These are phyloP conservation scores for Lactarius evosmus DNA, from an alignment of 768 basidiomycete species.

Conservation along the genomic window DNA sequence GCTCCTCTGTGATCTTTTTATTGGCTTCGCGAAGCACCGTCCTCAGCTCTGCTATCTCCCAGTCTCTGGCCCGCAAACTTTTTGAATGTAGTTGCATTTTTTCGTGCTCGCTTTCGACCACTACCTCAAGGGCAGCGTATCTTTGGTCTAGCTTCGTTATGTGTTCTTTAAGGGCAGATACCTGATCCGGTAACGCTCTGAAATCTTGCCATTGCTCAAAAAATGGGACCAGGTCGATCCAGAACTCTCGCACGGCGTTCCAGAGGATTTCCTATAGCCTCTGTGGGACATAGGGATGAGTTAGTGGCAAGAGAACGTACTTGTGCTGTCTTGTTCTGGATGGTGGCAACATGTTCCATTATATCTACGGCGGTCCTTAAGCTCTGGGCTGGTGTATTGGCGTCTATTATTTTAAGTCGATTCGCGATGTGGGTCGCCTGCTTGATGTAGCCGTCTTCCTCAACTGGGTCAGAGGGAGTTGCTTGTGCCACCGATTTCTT, in stretches of 20 bases:
- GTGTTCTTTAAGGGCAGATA: neutral
- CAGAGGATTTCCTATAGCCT: slow-evolving; percentile 17
- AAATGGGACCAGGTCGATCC: slow-evolving; percentile 6
- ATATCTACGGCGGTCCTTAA: slow-evolving; percentile 14
- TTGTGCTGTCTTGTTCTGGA: slow-evolving; percentile 18
- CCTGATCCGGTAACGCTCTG: neutral
- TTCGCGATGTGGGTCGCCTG: slow-evolving; percentile 20
- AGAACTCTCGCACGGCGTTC: slow-evolving; percentile 21
- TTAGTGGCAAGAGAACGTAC: neutral
- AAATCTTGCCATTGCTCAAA: neutral
- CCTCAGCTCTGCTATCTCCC: slow-evolving; percentile 2
- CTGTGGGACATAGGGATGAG: neutral
- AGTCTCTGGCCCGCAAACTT: neutral
- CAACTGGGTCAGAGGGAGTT: neutral
- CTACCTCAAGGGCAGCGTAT: neutral
- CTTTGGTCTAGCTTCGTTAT: neutral
- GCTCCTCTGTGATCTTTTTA: neutral
- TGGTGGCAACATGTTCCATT: slow-evolving; percentile 13
- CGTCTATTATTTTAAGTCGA: slow-evolving; percentile 8
- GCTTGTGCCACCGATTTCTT: neutral
- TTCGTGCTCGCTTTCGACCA: neutral
- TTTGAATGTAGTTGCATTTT: neutral
- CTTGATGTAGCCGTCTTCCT: slow-evolving; percentile 10
- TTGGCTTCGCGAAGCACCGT: neutral
- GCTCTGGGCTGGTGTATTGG: slow-evolving; percentile 3